Evolutionary conservation across 2,329 filamentous ascomycete genomes (phyloP).

Genomic region (Dactylella cylindrospora): DNA sequence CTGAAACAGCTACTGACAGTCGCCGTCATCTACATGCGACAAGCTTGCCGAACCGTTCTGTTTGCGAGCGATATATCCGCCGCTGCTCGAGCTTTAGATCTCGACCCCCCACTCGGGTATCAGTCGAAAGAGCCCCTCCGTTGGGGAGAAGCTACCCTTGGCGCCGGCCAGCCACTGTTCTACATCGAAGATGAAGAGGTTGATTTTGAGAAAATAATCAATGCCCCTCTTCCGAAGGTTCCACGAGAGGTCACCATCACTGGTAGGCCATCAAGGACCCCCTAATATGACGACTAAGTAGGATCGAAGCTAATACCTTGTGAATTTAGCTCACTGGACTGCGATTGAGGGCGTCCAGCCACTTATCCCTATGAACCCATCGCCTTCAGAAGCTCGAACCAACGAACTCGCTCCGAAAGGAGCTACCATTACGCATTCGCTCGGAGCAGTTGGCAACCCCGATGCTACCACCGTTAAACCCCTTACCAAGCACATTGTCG

Average conservation of each 20-base stretch:
- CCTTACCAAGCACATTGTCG: constrained; percentile 91
- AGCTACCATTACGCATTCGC: constrained; percentile 78
- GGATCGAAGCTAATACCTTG: constrained; percentile 15
- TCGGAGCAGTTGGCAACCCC: constrained; percentile 74
- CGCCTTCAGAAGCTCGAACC: constrained; percentile 75
- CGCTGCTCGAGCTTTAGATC: constrained; percentile 80
- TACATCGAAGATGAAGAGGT: constrained; percentile 98
- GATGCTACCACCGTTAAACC: constrained; percentile 84
- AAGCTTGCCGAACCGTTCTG: constrained; percentile 79
- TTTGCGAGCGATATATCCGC: constrained; percentile 87
- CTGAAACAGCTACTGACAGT: constrained; percentile 91
- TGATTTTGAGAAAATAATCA: constrained; percentile 98
- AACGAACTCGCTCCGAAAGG: constrained; percentile 89
- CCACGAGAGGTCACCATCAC: constrained; percentile 91
- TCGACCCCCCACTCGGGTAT: constrained; percentile 95
- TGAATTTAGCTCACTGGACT: constrained; percentile 79
- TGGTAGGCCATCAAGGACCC: constrained; percentile 53
- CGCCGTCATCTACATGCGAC: constrained; percentile 93
- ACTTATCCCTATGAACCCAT: constrained; percentile 93
- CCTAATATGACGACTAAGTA: not conserved
- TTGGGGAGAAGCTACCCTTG: constrained; percentile 91
- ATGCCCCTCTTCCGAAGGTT: constrained; percentile 90
- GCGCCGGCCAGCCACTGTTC: constrained; percentile 89
- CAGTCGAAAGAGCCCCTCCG: constrained; percentile 84
- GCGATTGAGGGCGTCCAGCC: constrained; percentile 97